These are phyloP conservation scores for Iberis pinnata DNA, from an alignment of 345 rosid genomes.

Conservation along the genomic window DNA sequence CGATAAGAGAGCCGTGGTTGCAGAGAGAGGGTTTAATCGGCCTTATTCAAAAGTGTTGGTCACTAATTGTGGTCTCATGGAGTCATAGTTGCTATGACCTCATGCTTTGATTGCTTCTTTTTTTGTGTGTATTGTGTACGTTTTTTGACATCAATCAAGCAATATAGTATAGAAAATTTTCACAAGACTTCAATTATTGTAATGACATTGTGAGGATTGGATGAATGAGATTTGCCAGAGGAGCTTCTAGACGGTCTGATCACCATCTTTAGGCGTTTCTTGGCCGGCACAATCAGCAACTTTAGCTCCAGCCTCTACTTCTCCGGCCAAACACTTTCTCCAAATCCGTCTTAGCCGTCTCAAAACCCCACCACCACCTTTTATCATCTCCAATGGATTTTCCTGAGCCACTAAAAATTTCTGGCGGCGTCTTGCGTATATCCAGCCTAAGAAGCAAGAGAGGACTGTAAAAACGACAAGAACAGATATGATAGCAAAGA, in stretches of 20 bases:
- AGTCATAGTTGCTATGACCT: constrained; percentile 17
- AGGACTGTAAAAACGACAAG: constrained; percentile 41
- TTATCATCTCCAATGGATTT: constrained; percentile 37
- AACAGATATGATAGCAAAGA: constrained; percentile 58
- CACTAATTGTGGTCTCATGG: constrained; percentile 65
- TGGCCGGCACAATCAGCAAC: constrained; percentile 23
- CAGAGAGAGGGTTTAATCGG: constrained; percentile 85
- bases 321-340: constrained; percentile 32
- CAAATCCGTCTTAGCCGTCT: constrained; percentile 43
- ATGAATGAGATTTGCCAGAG: neutral
- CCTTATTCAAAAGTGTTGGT: constrained; percentile 73
- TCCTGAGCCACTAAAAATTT: constrained; percentile 10
- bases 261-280: constrained; percentile 12
- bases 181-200: neutral
- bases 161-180: neutral
- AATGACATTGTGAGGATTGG: neutral
- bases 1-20: constrained; percentile 85
- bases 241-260: constrained; percentile 11
- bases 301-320: constrained; percentile 40
- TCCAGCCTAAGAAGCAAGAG: constrained; percentile 58
- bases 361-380: constrained; percentile 34
- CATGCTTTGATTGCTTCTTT: too few relatives aligned
- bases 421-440: constrained; percentile 27
- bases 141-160: too few relatives aligned
- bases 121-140: too few relatives aligned